These are phyloP conservation scores for Cercospora sesami DNA, from an alignment of 2,329 filamentous ascomycete genomes.

Conservation along the genomic window DNA sequence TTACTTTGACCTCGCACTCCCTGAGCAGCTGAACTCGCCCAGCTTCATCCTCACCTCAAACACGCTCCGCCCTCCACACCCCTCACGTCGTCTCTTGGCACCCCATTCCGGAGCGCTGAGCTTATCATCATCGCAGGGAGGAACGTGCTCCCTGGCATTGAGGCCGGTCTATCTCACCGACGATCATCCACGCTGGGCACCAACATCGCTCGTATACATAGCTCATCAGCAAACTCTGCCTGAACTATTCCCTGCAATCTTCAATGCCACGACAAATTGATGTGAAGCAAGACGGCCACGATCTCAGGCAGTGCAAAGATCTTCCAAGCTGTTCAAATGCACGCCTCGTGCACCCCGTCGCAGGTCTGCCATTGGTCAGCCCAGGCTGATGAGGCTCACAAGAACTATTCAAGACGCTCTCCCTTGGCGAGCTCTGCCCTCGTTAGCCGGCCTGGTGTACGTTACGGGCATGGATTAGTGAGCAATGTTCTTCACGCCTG, in stretches of 20 bases:
- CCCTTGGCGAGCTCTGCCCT: neutral
- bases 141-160: neutral
- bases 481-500: neutral
- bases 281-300: neutral
- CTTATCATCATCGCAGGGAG: neutral
- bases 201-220: neutral
- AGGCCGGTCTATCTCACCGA: neutral
- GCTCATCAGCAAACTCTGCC: neutral
- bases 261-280: neutral
- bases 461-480: neutral
- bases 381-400: neutral
- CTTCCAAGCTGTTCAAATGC: neutral
- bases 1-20: neutral
- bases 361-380: neutral
- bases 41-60: neutral
- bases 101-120: neutral
- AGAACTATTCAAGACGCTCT: neutral
- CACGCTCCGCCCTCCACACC: neutral
- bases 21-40: neutral
- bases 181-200: neutral
- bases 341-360: neutral
- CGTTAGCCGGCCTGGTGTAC: neutral
- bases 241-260: neutral
- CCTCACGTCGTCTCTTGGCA: neutral
- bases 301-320: neutral